Evolutionary conservation across 192 early-diverging fungal species (phyloP).

Genomic region (Coemansia sp.): DNA sequence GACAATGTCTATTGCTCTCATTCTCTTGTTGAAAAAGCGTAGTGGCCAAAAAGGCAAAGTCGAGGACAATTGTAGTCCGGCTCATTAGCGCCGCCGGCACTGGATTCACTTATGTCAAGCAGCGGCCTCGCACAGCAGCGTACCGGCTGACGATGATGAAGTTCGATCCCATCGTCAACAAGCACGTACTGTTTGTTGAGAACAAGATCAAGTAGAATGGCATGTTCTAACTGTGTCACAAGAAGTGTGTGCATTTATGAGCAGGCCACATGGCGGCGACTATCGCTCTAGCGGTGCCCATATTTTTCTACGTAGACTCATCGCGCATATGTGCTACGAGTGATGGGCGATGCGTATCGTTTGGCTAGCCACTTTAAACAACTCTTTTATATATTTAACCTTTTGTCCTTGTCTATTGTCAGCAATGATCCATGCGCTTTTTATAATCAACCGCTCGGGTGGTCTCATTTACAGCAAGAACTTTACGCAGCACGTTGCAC

Average conservation of each 20-base stretch:
- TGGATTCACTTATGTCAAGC: conserved; percentile 86
- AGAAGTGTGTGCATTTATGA: not conserved
- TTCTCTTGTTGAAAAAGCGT: conserved; percentile 8
- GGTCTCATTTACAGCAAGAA: conserved; percentile 93
- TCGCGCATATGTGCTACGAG: not conserved
- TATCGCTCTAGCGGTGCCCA: not conserved
- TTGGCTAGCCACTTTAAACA: not conserved
- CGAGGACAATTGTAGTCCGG: conserved; percentile 82
- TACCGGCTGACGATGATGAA: conserved; percentile 90
- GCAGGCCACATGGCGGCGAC: not conserved
- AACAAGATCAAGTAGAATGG: conserved; percentile 68
- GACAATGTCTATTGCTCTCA: not conserved
- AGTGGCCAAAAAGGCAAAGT: conserved; percentile 85
- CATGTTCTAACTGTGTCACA: not conserved
- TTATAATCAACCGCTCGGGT: conserved; percentile 89
- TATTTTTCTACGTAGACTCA: not conserved
- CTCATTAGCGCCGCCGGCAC: conserved; percentile 88
- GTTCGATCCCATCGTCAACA: conserved; percentile 87
- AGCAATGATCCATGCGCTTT: conserved; percentile 77
- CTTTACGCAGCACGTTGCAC: conserved; percentile 77
- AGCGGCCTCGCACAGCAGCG: conserved; percentile 68
- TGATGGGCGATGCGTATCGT: not conserved
- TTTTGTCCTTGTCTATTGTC: not conserved
- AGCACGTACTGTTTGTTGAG: conserved; percentile 86
- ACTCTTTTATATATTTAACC: no score